phyloP scores from a whole-genome alignment of 73 alveolate genomes.

The Durusdinium trenchii region DNA sequence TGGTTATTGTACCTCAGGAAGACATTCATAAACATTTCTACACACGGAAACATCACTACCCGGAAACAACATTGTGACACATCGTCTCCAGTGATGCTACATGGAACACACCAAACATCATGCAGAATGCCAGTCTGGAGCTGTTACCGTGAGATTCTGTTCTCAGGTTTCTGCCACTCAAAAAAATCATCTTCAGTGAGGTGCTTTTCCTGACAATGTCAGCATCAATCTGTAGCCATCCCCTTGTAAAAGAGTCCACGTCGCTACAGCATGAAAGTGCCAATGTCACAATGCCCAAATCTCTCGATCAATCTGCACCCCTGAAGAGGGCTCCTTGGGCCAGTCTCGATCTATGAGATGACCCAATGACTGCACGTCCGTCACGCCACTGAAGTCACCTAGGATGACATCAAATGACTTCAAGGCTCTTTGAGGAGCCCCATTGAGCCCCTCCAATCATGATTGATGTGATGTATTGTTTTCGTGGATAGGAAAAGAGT shows the following conservation, averaged over 20 bases:
- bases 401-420: not conserved
- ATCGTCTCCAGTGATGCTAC: too few relatives aligned
- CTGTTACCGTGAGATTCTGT: not conserved
- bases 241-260: not conserved
- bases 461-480: too few relatives aligned
- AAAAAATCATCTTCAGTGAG: conserved; percentile 70
- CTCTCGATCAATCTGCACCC: too few relatives aligned
- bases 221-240: not conserved
- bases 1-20: conserved; percentile 49
- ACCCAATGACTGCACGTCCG: not conserved
- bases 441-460: too few relatives aligned
- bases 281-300: not conserved
- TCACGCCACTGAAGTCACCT: conserved; percentile 59
- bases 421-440: not conserved
- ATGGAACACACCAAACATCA: not conserved
- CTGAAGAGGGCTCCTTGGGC: conserved; percentile 30
- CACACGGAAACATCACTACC: too few relatives aligned
- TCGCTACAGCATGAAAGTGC: not conserved
- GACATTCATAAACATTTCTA: too few relatives aligned
- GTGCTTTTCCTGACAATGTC: not conserved
- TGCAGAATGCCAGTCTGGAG: not conserved
- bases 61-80: too few relatives aligned
- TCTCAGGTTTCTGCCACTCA: conserved; percentile 5
- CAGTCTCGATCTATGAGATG: conserved; percentile 61
- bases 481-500: too few relatives aligned